Evolutionary conservation across 257 asterid species (phyloP), one percentile per base, ranked within the genome.

Genomic region (Fraxinus cuspidata): DNA sequence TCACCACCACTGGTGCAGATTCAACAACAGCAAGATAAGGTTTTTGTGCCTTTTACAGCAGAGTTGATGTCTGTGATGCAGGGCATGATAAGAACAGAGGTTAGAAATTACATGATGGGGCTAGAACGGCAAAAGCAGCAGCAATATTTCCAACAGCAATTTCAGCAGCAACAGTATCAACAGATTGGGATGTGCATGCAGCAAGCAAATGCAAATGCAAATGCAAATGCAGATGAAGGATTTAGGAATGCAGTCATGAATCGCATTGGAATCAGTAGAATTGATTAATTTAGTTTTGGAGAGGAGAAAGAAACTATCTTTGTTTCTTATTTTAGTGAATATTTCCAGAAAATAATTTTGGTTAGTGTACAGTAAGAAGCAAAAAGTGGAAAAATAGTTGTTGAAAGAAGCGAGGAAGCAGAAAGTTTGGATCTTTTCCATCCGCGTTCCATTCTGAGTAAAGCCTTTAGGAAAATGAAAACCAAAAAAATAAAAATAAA

Each of bases 1-100:
- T 23, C 35, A 29, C 35, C 80, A 1, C 7, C 70, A 23, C 25
- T 18, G 56, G 47, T 74, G 28, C 73, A 2, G 42, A 1, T 11
- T 49, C 78, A 31, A 35, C 80, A 81, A 18, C 63, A 42, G 73
- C 85, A 70, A 35, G 97, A 90, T 5, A 84, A 81, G 34, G 85
- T 77, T 1, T 87, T 91, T 34, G 76, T 83, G 79, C 97, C 97
- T 15, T 87, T 88, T 71, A 85, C 86, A 29, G 77, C 79, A 23
- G 94, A 94, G 80, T 42, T 94, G 75, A 81, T 86, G 89, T 87
- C 89, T 44, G 97, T 90, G 84, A 86, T 95, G 97, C 97, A 92
- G 74, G 94, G 88, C 16, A 95, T 95, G 98, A 88, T 95, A 0
- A 86, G 82, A 82, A 86, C 84, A 32, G 99, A 95, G 83, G 99